phyloP scores from a whole-genome alignment of 2,329 filamentous ascomycete species.

The Cordyceps farinosa region DNA sequence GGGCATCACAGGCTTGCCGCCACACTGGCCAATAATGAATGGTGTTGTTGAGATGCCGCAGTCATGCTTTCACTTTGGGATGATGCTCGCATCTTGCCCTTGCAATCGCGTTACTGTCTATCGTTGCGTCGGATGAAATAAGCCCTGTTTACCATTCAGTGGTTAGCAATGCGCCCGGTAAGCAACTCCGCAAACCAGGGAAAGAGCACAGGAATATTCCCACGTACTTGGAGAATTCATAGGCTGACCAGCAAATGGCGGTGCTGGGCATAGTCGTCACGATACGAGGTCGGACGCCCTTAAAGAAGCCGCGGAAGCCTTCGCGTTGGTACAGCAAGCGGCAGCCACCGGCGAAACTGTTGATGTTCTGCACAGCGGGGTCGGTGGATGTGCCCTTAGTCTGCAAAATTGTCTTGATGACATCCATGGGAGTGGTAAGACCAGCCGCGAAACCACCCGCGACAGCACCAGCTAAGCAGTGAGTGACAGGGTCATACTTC shows the following conservation, averaged over 20 bases:
- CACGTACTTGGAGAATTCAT: conserved; percentile 65
- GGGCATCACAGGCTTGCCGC: neutral
- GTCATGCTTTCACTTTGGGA: neutral
- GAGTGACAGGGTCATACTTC: conserved; percentile 86
- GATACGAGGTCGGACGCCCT: conserved; percentile 84
- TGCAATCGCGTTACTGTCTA: conserved; percentile 28
- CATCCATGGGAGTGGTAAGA: conserved; percentile 92
- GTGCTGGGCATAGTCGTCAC: conserved; percentile 98
- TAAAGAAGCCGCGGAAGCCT: conserved; percentile 84
- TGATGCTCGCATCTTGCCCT: neutral
- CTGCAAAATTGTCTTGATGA: conserved; percentile 96
- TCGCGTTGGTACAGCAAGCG: conserved; percentile 78
- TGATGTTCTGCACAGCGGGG: conserved; percentile 78
- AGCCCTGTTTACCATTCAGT: conserved; percentile 39
- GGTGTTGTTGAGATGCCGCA: neutral
- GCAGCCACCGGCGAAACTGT: conserved; percentile 74
- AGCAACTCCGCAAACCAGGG: neutral
- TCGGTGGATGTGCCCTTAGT: conserved; percentile 83
- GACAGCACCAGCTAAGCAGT: conserved; percentile 87
- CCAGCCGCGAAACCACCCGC: conserved; percentile 92
- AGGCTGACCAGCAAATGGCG: conserved; percentile 94
- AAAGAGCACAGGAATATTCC: neutral
- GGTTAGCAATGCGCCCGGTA: neutral
- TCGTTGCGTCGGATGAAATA: conserved; percentile 59
- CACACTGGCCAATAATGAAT: conserved; percentile 1